Evolutionary conservation across 1,139 yeast genomes (phyloP).

Genomic region (Kodamaea ohmeri): DNA sequence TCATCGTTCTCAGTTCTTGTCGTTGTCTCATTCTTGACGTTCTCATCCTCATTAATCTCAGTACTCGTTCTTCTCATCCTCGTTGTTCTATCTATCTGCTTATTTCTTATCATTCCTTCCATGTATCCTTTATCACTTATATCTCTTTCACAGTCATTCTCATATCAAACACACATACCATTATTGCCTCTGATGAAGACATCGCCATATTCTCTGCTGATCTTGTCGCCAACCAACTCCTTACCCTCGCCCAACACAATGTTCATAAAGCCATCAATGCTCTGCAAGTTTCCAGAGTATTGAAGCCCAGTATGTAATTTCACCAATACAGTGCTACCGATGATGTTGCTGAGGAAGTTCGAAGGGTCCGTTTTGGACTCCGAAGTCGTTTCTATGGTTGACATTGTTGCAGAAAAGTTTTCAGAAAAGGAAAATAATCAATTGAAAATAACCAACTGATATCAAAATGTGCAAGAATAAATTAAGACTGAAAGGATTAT

Average conservation of each 20-base stretch:
- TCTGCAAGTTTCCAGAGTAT: slow-evolving; percentile 70
- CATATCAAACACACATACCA: slow-evolving; percentile 48
- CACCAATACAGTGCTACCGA: slow-evolving; percentile 78
- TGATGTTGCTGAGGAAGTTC: slow-evolving; percentile 73
- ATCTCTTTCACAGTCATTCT: neutral
- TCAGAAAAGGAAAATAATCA: neutral
- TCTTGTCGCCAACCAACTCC: slow-evolving; percentile 59
- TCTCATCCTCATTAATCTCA: no score
- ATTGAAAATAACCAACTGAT: neutral
- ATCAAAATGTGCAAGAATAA: no score
- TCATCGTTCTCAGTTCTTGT: no score
- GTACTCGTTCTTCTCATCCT: no score
- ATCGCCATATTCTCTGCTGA: slow-evolving; percentile 67
- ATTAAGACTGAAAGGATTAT: no score
- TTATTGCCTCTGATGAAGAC: slow-evolving; percentile 94
- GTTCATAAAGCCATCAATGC: slow-evolving; percentile 97
- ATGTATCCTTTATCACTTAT: neutral
- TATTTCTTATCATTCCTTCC: neutral
- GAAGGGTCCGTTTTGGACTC: slow-evolving; percentile 55
- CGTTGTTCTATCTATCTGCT: no score
- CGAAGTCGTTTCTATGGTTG: neutral
- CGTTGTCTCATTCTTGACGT: no score
- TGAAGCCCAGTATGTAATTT: slow-evolving; percentile 85
- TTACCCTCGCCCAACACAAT: slow-evolving; percentile 77
- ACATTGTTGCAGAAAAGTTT: slow-evolving; percentile 8